These are phyloP conservation scores for Ephemerocybe angulata DNA, from an alignment of 768 basidiomycete species.

Conservation along the genomic window DNA sequence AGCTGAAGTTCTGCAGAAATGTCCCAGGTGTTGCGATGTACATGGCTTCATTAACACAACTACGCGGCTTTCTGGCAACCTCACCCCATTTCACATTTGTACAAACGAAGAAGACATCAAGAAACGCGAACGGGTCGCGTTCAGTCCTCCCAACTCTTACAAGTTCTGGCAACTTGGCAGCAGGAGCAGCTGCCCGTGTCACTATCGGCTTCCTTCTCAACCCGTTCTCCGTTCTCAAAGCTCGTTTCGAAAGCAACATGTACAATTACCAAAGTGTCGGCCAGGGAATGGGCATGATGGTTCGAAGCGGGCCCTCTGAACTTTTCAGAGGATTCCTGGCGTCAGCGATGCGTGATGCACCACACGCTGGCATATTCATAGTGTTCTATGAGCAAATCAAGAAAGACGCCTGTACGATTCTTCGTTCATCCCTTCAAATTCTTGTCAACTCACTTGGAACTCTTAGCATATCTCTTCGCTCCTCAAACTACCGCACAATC, in stretches of 20 bases:
- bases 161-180: slow-evolving; percentile 75
- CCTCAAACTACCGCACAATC: slow-evolving; percentile 44
- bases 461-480: slow-evolving; percentile 38
- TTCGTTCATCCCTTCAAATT: slow-evolving; percentile 6
- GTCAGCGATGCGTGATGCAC: slow-evolving; percentile 89
- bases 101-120: slow-evolving; percentile 17
- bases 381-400: slow-evolving; percentile 88
- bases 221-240: slow-evolving; percentile 88
- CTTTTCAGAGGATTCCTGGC: slow-evolving; percentile 83
- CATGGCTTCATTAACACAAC: slow-evolving; percentile 80
- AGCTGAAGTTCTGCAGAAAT: slow-evolving; percentile 50
- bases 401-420: slow-evolving; percentile 55
- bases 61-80: slow-evolving; percentile 72
- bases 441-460: slow-evolving; percentile 3
- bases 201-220: slow-evolving; percentile 81
- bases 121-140: slow-evolving; percentile 24
- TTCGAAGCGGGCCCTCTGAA: slow-evolving; percentile 72
- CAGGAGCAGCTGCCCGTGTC: slow-evolving; percentile 81
- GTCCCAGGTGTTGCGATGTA: slow-evolving; percentile 92
- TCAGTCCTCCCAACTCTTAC: slow-evolving; percentile 72
- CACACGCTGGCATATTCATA: slow-evolving; percentile 88
- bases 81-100: slow-evolving; percentile 62
- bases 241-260: slow-evolving; percentile 87
- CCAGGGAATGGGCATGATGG: slow-evolving; percentile 55
- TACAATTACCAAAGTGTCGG: slow-evolving; percentile 65